These are phyloP conservation scores for Trichoderma pleuroti DNA, from an alignment of 2,329 filamentous ascomycete species.

Conservation along the genomic window DNA sequence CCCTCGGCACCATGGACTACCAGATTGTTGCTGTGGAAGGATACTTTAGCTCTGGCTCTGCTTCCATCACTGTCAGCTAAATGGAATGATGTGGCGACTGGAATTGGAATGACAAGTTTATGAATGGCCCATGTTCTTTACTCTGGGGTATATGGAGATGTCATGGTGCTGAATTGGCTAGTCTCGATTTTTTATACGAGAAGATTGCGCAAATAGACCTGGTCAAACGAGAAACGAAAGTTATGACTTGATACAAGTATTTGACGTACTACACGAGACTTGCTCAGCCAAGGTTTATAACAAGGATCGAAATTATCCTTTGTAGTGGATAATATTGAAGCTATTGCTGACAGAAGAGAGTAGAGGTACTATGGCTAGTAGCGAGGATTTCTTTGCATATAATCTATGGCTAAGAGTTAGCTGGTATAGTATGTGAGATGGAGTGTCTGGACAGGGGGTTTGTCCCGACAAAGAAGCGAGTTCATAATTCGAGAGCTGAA, in stretches of 20 bases:
- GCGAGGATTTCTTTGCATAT: too few relatives aligned
- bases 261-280: not conserved
- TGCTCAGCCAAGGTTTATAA: too few relatives aligned
- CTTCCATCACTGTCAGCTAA: conserved; percentile 11
- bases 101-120: not conserved
- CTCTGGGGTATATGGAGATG: not conserved
- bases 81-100: not conserved
- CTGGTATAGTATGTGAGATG: too few relatives aligned
- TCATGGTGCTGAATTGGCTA: not conserved
- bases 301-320: too few relatives aligned
- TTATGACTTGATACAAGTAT: not conserved
- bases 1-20: conserved; percentile 5
- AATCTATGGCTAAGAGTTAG: too few relatives aligned
- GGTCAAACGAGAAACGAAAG: not conserved
- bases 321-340: too few relatives aligned
- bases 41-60: conserved; percentile 6
- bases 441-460: too few relatives aligned
- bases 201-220: not conserved
- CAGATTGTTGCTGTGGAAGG: conserved; percentile 13
- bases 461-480: too few relatives aligned
- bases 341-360: too few relatives aligned
- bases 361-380: too few relatives aligned
- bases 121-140: not conserved
- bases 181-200: not conserved
- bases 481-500: too few relatives aligned